Evolutionary conservation across 1,284 basidiomycete genomes (phyloP).

Genomic region (Porodaedalea pini): DNA sequence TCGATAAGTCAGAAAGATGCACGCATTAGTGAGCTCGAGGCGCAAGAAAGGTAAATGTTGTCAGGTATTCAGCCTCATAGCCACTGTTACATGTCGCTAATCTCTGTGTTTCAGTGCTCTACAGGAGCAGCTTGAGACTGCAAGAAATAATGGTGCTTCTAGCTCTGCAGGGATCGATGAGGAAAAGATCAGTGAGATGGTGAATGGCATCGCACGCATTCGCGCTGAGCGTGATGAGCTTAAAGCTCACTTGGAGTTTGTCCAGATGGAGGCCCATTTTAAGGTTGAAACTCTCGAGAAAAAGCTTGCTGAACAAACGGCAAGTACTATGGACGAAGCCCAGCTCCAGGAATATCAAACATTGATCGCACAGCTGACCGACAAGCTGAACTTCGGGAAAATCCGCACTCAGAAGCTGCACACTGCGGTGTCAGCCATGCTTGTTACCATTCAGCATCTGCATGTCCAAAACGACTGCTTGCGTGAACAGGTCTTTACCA

Average conservation of each 20-base stretch:
- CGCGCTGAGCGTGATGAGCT: slow-evolving; percentile 68
- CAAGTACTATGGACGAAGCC: slow-evolving; percentile 21
- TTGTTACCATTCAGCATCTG: slow-evolving; percentile 9
- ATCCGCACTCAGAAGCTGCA: background rate
- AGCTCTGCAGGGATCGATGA: slow-evolving; percentile 27
- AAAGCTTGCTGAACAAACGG: slow-evolving; percentile 34
- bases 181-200: slow-evolving; percentile 46
- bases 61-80: background rate
- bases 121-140: slow-evolving; percentile 22
- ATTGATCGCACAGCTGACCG: background rate
- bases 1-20: slow-evolving; percentile 32
- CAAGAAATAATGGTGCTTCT: background rate
- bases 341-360: background rate
- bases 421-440: slow-evolving; percentile 1
- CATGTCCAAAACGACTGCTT: slow-evolving; percentile 3
- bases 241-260: slow-evolving; percentile 64
- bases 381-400: background rate
- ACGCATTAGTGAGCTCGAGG: slow-evolving; percentile 26
- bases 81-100: background rate
- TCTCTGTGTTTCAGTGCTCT: slow-evolving; percentile 26
- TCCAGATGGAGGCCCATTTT: slow-evolving; percentile 68
- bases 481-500: background rate
- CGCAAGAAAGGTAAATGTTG: slow-evolving; percentile 26
- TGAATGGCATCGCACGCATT: slow-evolving; percentile 61
- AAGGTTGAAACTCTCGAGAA: slow-evolving; percentile 57